Evolutionary conservation across 495 filamentous ascomycete genomes (phyloP).

Genomic region (Tricharina praecox): DNA sequence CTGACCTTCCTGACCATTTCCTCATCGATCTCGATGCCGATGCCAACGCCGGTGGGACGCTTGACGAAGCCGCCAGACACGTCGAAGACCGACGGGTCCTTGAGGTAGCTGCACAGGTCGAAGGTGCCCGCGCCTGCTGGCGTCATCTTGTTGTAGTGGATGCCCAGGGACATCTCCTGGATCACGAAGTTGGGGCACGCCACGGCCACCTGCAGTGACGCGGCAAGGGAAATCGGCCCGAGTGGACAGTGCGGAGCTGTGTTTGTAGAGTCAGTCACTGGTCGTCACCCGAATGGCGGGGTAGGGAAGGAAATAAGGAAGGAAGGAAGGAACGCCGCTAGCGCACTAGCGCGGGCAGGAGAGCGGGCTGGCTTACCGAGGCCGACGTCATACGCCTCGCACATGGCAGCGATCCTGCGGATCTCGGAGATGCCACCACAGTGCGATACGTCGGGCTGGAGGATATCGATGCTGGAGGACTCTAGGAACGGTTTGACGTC

Average conservation of each 20-base stretch:
- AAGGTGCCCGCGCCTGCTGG: conserved; percentile 37
- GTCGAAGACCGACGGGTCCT: conserved; percentile 41
- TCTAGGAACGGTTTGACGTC: conserved; percentile 60
- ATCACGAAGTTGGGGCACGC: conserved; percentile 55
- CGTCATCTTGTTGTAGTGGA: conserved; percentile 54
- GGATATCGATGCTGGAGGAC: conserved; percentile 49
- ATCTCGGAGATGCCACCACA: conserved; percentile 62
- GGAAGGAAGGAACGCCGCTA: no score
- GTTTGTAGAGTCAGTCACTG: background rate
- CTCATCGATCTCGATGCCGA: conserved; percentile 66
- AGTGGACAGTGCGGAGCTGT: conserved; percentile 59
- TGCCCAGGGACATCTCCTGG: conserved; percentile 66
- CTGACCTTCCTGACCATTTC: conserved; percentile 41
- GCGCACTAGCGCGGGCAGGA: no score
- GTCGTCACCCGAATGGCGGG: background rate
- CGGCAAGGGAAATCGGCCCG: conserved; percentile 59
- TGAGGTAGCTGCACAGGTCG: conserved; percentile 52
- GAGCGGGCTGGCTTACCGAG: no score
- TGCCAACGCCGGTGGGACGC: conserved; percentile 41
- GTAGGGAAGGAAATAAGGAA: no score
- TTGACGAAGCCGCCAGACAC: conserved; percentile 53
- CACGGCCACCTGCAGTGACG: conserved; percentile 51
- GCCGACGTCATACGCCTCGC: conserved; percentile 62
- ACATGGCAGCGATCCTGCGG: conserved; percentile 52
- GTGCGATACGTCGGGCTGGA: conserved; percentile 64